A percentile compares a stretch with the other conserved stretches of the same genome.
Evolutionary conservation across 2,329 filamentous ascomycete species (phyloP).

Genomic region (Alternaria ventricosa): DNA sequence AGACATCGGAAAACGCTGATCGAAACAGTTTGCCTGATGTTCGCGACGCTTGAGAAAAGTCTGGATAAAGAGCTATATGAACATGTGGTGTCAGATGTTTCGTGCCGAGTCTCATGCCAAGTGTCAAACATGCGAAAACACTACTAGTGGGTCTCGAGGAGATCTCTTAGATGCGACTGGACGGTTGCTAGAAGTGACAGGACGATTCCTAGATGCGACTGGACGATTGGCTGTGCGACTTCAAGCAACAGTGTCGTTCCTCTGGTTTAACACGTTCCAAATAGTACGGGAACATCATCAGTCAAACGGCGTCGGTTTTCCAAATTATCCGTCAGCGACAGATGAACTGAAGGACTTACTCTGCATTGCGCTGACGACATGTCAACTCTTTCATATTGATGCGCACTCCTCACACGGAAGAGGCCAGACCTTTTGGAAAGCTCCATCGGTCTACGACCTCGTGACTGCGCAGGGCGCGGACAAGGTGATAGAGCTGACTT

Average conservation of each 20-base stretch:
- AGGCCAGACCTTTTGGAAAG: background rate
- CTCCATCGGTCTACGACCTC: background rate
- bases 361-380: background rate
- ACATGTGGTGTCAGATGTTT: conserved; percentile 10
- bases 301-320: background rate
- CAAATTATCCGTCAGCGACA: background rate
- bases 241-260: background rate
- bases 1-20: background rate
- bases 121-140: conserved; percentile 13
- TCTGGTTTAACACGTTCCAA: conserved; percentile 5
- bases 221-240: background rate
- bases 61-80: background rate
- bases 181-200: background rate
- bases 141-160: background rate
- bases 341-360: background rate
- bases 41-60: background rate
- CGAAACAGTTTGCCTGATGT: background rate
- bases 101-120: conserved; percentile 19
- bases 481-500: background rate
- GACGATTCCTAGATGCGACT: background rate
- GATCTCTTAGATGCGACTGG: background rate
- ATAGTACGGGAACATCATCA: background rate
- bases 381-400: background rate
- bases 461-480: background rate
- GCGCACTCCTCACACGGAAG: background rate